Percentiles rank a stretch among this genome's conserved stretches.
These are phyloP conservation scores for Cystofilobasidium bisporidii DNA, from an alignment of 768 basidiomycete genomes.

Conservation along the genomic window DNA sequence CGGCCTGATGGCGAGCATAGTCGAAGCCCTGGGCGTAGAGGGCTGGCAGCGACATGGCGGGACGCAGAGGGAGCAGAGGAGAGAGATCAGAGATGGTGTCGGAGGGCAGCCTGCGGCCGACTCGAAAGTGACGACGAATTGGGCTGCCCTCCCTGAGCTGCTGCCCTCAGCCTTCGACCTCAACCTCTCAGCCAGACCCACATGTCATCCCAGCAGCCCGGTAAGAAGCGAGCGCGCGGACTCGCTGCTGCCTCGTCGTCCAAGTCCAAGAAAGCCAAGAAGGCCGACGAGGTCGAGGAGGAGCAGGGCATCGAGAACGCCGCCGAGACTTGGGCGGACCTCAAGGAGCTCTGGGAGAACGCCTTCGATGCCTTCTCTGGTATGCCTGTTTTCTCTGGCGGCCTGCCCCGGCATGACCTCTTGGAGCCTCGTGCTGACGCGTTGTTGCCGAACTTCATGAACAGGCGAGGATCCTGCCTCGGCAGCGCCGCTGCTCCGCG, in stretches of 20 bases:
- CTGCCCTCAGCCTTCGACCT: too few species aligned
- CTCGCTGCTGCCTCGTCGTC: slow-evolving; percentile 8
- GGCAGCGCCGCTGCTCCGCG: slow-evolving; percentile 22
- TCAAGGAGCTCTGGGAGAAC: slow-evolving; percentile 21
- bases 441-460: background rate
- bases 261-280: slow-evolving; percentile 2
- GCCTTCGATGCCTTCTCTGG: slow-evolving; percentile 12
- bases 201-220: background rate
- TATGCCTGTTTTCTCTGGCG: background rate
- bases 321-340: slow-evolving; percentile 18
- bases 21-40: background rate
- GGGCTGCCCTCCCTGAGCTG: too few species aligned
- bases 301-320: slow-evolving; percentile 6
- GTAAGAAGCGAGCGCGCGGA: background rate
- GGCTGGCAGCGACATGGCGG: background rate
- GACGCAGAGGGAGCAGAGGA: too few species aligned
- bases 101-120: background rate
- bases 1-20: background rate
- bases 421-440: too few species aligned
- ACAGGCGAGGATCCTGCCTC: slow-evolving; percentile 18
- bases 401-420: too few species aligned
- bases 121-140: too few species aligned
- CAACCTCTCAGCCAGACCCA: background rate
- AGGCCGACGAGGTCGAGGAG: background rate
- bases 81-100: too few species aligned